Percentiles rank a stretch among this genome's conserved stretches.
phyloP scores from a whole-genome alignment of 768 basidiomycete species.

The Boletellus ananiceps region DNA sequence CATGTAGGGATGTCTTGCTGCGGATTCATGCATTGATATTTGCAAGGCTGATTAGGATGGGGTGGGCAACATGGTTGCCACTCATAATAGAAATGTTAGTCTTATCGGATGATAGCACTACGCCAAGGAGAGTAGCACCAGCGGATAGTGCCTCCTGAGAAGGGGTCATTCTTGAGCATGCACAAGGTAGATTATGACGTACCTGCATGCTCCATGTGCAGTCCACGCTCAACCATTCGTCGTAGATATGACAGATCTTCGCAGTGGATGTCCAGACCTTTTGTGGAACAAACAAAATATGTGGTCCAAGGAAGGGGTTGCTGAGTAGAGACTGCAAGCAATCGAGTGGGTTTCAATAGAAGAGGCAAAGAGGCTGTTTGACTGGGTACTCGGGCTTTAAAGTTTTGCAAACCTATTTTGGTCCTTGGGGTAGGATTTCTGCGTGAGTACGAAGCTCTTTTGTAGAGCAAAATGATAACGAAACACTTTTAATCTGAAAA shows the following conservation, averaged over 20 bases:
- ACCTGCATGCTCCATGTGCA: slow-evolving; percentile 2
- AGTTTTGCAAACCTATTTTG: background rate
- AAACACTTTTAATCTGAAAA: background rate
- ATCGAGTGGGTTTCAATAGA: background rate
- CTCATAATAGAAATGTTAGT: background rate
- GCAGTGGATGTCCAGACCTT: background rate
- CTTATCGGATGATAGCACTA: background rate
- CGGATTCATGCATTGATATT: slow-evolving; percentile 8
- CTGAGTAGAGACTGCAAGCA: background rate
- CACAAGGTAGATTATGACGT: too few relatives aligned
- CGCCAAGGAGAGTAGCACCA: background rate
- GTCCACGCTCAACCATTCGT: background rate
- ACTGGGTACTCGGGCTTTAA: background rate
- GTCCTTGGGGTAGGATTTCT: background rate
- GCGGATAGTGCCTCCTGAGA: background rate
- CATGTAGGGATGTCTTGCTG: slow-evolving; percentile 13
- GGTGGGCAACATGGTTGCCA: slow-evolving; percentile 7
- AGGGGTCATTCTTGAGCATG: too few relatives aligned
- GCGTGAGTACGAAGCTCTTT: background rate
- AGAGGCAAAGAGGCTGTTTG: background rate
- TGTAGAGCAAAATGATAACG: background rate
- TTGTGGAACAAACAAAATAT: background rate
- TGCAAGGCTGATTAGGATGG: slow-evolving; percentile 7
- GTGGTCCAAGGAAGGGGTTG: background rate
- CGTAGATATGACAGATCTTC: background rate